Conservation (phyloP, 768 basidiomycete species). For the Lactarius evosmus region DNA sequence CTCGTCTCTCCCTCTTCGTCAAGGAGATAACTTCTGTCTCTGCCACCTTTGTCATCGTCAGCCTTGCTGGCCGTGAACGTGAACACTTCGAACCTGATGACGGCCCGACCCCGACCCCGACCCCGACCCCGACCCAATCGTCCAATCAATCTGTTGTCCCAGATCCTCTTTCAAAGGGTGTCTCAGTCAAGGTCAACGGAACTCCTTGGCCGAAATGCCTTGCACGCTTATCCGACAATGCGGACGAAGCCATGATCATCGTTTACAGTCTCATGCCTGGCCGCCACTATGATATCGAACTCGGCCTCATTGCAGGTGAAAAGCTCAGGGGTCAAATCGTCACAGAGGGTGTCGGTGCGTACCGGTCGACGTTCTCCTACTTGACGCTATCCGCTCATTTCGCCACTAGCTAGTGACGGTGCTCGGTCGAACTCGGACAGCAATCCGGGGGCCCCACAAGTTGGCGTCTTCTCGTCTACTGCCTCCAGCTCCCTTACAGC, state of each 20-base stretch:
- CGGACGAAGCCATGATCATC: constrained; percentile 87
- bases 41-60: constrained; percentile 64
- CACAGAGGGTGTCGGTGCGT: constrained; percentile 51
- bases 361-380: neutral
- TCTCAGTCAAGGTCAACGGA: constrained; percentile 78
- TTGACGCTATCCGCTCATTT: neutral
- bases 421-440: constrained; percentile 12
- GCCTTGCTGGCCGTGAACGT: constrained; percentile 31
- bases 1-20: constrained; percentile 65
- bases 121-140: constrained; percentile 19
- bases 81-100: constrained; percentile 38
- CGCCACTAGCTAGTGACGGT: constrained; percentile 4
- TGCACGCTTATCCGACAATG: constrained; percentile 73
- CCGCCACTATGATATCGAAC: constrained; percentile 85
- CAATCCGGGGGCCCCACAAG: constrained; percentile 6
- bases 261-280: constrained; percentile 87
- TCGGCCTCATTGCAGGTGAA: constrained; percentile 64
- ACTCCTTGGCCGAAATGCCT: constrained; percentile 76
- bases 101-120: constrained; percentile 27
- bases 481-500: constrained; percentile 3
- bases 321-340: constrained; percentile 61
- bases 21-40: constrained; percentile 85
- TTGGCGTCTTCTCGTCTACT: constrained; percentile 10
- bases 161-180: constrained; percentile 66
- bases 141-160: constrained; percentile 46